Evolutionary conservation across 805 yeast species (phyloP).

Genomic region (Candida vartiovaarae): DNA sequence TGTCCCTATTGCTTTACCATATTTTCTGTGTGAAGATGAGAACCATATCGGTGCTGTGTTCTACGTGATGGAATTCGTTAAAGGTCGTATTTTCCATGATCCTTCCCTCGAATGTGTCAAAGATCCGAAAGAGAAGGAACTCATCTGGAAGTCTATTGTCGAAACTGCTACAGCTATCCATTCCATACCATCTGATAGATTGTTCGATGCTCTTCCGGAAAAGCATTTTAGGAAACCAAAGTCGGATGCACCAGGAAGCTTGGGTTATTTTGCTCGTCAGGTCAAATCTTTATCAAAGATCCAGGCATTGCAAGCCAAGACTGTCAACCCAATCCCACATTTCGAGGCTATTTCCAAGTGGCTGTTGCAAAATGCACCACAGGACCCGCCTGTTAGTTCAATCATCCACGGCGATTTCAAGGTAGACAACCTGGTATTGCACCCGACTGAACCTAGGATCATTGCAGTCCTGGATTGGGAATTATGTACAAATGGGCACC

Average conservation of each 20-base stretch:
- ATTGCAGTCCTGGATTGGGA: slow-evolving; percentile 63
- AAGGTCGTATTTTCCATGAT: slow-evolving; percentile 49
- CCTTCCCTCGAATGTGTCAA: slow-evolving; percentile 36
- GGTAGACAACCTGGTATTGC: slow-evolving; percentile 55
- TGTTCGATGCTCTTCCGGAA: slow-evolving; percentile 37
- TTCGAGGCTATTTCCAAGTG: slow-evolving; percentile 36
- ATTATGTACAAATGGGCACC: slow-evolving; percentile 57
- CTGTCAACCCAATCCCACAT: slow-evolving; percentile 41
- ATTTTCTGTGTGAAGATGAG: slow-evolving; percentile 50
- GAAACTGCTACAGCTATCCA: slow-evolving; percentile 44
- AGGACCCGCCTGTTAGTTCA: slow-evolving; percentile 30
- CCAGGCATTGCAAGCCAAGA: slow-evolving; percentile 29
- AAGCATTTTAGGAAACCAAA: slow-evolving; percentile 29
- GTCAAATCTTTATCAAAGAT: slow-evolving; percentile 39
- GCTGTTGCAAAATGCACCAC: slow-evolving; percentile 37
- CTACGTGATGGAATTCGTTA: slow-evolving; percentile 53
- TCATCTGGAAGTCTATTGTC: slow-evolving; percentile 43
- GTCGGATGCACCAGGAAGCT: slow-evolving; percentile 13
- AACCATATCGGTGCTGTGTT: slow-evolving; percentile 46
- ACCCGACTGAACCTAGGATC: slow-evolving; percentile 43
- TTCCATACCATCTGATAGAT: slow-evolving; percentile 35
- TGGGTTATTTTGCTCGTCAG: slow-evolving; percentile 48
- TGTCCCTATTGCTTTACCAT: slow-evolving; percentile 51
- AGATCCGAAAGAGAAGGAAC: slow-evolving; percentile 20
- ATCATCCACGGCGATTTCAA: slow-evolving; percentile 62